Conservation (phyloP, 345 rosid genomes). For the Hypericum perforatum region DNA sequence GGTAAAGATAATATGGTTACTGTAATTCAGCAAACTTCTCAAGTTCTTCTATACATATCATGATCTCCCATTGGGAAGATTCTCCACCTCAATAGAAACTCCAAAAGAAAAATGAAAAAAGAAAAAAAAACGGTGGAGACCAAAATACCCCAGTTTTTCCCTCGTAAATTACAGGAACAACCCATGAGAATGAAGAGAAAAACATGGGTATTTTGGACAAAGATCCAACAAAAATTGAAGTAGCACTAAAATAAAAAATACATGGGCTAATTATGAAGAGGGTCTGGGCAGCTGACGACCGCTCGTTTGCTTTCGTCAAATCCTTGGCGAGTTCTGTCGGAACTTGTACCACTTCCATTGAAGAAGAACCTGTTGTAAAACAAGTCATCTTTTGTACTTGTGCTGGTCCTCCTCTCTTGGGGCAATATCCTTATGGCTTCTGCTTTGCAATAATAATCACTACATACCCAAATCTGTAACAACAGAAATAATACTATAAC, state of each 20-base stretch:
- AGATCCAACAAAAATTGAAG: slow-evolving; percentile 3
- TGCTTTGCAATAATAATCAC: slow-evolving; percentile 20
- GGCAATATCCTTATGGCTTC: slow-evolving; percentile 39
- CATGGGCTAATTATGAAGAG: slow-evolving; percentile 68
- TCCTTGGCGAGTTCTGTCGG: slow-evolving; percentile 30
- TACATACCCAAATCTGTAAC: slow-evolving; percentile 39
- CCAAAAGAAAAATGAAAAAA: background rate
- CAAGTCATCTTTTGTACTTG: slow-evolving; percentile 13
- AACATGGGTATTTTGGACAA: slow-evolving; percentile 56
- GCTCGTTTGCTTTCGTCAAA: slow-evolving; percentile 49
- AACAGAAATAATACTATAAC: slow-evolving; percentile 9
- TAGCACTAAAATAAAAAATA: background rate
- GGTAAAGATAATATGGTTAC: no score
- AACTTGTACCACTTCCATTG: slow-evolving; percentile 19
- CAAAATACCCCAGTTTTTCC: slow-evolving; percentile 57
- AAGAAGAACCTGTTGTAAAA: slow-evolving; percentile 36
- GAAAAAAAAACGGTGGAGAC: slow-evolving; percentile 7
- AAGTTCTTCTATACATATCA: no score
- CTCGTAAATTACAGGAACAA: slow-evolving; percentile 14
- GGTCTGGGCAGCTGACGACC: slow-evolving; percentile 92
- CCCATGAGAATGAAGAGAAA: slow-evolving; percentile 25
- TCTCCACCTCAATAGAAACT: no score
- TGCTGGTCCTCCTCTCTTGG: background rate
- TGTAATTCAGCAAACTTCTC: no score
- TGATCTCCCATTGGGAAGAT: no score